Evolutionary conservation across 345 rosid species (phyloP), one percentile per base, ranked within the genome.

Genomic region (Linum trigynum): DNA sequence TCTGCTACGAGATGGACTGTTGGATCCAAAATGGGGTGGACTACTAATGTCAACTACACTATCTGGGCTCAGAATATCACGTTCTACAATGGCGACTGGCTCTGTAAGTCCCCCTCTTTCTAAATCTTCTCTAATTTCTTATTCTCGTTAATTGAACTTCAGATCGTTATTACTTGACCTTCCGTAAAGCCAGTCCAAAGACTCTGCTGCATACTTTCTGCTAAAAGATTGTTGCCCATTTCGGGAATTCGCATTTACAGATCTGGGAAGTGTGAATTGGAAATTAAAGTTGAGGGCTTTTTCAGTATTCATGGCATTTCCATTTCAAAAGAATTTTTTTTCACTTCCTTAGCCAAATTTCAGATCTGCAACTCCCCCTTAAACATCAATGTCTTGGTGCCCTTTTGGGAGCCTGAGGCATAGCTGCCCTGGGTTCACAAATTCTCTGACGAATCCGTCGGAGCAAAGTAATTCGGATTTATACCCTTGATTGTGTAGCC

Each of bases 11-110:
- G 69, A 74, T 90, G 68, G 72, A 84, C 64, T n/a, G 96, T 90
- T 0, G 97, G 97, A 17, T 63, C 61, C 9, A 85, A 75, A 76
- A 73, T 69, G 71, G 84, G 81, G 7, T 92, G 98, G 98, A 77
- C 76, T 59, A 70, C 69, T 40, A 83, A 82, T 71, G 73, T 86
- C n/a, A 92, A 90, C 79, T 90, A 86, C 75, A 90, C 92, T 57
- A 38, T 80, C 41, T 92, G 97, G 97, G 90, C 94, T 73, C 73
- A 84, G 57, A 85, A 59, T 74, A 90, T 82, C 73, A 92, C 90
- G 56, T 92, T 92, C 74, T 84, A 86, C 80, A 80, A 85, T 77
- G 98, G 86, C 5, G 97, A 92, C 71, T 92, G 98, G 97, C 98
- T 92, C 64, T 88, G 98, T 92, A 83, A 55, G 79, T 57, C 23